phyloP scores from a whole-genome alignment of 2,329 filamentous ascomycete genomes.

The Xylogone sp. region DNA sequence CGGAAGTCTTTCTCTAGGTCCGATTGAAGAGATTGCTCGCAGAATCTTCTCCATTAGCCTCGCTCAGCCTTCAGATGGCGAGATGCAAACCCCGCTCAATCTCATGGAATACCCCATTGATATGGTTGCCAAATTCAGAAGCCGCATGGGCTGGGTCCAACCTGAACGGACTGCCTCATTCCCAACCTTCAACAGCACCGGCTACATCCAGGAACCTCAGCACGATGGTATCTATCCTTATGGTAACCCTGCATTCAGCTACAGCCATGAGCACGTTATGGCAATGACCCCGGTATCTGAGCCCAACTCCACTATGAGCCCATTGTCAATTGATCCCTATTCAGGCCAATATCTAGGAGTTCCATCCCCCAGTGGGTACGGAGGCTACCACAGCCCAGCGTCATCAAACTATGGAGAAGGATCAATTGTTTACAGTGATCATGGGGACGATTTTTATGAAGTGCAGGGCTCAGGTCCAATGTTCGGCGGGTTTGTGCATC shows the following conservation, averaged over 20 bases:
- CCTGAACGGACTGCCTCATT: constrained; percentile 57
- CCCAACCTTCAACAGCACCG: constrained; percentile 55
- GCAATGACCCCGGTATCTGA: constrained; percentile 47
- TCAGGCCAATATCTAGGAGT: constrained; percentile 58
- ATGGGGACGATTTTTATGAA: constrained; percentile 45
- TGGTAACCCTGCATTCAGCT: constrained; percentile 56
- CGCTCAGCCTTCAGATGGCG: constrained; percentile 51
- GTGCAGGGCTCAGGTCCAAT: constrained; percentile 24
- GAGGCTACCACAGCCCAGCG: constrained; percentile 54
- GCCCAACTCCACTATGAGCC: constrained; percentile 46
- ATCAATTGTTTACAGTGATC: constrained; percentile 61
- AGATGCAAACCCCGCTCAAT: constrained; percentile 57
- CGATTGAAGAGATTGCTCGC: constrained; percentile 82
- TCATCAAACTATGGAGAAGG: constrained; percentile 58
- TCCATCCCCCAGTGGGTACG: constrained; percentile 54
- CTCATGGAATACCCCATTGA: constrained; percentile 73
- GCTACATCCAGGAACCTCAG: constrained; percentile 45
- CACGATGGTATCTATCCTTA: constrained; percentile 46
- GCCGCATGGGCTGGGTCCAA: constrained; percentile 63
- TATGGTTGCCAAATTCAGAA: constrained; percentile 64
- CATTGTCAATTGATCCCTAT: constrained; percentile 50
- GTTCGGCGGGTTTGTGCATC: constrained; percentile 33
- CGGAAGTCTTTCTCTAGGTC: constrained; percentile 71
- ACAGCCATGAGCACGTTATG: constrained; percentile 60
- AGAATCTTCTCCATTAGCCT: constrained; percentile 68